Evolutionary conservation across 2,329 filamentous ascomycete species (phyloP).

Genomic region (Metarhizium rileyi): DNA sequence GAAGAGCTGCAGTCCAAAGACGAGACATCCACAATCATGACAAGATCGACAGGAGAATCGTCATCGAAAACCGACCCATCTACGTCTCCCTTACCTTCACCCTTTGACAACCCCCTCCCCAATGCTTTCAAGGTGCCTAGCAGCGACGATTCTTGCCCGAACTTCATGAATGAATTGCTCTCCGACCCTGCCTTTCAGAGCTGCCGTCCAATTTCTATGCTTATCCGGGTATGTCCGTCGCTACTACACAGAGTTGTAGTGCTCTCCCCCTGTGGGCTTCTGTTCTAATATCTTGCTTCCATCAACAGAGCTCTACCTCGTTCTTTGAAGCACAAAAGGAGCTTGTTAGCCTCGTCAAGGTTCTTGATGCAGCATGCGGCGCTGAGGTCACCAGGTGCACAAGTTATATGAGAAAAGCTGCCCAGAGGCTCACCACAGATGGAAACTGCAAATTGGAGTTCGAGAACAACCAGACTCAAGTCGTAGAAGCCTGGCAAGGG

Average conservation of each 20-base stretch:
- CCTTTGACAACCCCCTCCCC: constrained; percentile 57
- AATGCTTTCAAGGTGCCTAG: constrained; percentile 48
- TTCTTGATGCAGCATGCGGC: constrained; percentile 69
- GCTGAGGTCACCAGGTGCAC: constrained; percentile 58
- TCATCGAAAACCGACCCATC: background rate
- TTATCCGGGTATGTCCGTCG: constrained; percentile 56
- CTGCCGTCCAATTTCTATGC: constrained; percentile 77
- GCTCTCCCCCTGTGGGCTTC: background rate
- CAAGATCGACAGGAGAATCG: background rate
- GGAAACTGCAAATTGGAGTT: constrained; percentile 66
- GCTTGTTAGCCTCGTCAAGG: constrained; percentile 60
- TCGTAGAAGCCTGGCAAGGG: constrained; percentile 65
- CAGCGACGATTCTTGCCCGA: constrained; percentile 45
- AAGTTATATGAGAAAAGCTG: constrained; percentile 52
- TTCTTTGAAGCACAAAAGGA: constrained; percentile 77
- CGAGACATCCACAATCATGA: background rate
- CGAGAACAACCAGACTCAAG: constrained; percentile 53
- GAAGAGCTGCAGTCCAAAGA: background rate
- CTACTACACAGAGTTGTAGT: background rate
- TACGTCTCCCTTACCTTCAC: constrained; percentile 40
- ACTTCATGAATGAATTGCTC: constrained; percentile 61
- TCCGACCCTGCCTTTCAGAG: constrained; percentile 54
- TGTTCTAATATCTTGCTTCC: background rate
- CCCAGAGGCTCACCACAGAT: constrained; percentile 50
- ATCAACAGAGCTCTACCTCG: constrained; percentile 58